Percentiles rank a stretch among this genome's conserved stretches.
phyloP scores from a whole-genome alignment of 495 filamentous ascomycete species.

The Penicillium soppii region DNA sequence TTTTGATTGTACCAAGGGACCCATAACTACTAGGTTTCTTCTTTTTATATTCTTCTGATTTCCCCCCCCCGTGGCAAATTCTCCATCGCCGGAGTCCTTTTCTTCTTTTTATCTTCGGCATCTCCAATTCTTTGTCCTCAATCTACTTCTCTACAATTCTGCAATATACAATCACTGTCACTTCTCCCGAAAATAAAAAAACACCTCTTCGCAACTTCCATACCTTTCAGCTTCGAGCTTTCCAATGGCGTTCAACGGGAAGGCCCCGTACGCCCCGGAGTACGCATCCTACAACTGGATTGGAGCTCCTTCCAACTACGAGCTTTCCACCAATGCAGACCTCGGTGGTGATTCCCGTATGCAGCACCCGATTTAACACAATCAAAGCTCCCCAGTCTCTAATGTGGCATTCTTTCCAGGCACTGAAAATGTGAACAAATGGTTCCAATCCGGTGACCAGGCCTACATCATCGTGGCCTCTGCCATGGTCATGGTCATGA shows the following conservation, averaged over 20 bases:
- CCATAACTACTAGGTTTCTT: not conserved
- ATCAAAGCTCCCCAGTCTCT: too few species aligned
- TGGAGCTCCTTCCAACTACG: slow-evolving; percentile 72
- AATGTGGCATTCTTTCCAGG: slow-evolving; percentile 48
- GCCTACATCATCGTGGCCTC: slow-evolving; percentile 90
- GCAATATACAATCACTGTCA: too few species aligned
- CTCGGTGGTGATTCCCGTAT: slow-evolving; percentile 81
- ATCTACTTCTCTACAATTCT: too few species aligned
- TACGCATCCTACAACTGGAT: slow-evolving; percentile 77
- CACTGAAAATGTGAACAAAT: slow-evolving; percentile 83
- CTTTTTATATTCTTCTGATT: not conserved
- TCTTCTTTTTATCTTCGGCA: slow-evolving; percentile 14
- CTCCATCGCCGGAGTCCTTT: slow-evolving; percentile 2
- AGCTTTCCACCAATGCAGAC: slow-evolving; percentile 63
- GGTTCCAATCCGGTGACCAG: slow-evolving; percentile 70
- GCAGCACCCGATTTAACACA: too few species aligned
- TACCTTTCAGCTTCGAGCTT: slow-evolving; percentile 1
- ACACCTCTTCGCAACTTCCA: slow-evolving; percentile 3
- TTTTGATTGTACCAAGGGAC: too few species aligned
- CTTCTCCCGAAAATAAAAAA: too few species aligned
- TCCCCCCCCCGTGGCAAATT: slow-evolving; percentile 29
- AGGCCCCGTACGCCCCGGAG: slow-evolving; percentile 37
- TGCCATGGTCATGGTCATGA: slow-evolving; percentile 95
- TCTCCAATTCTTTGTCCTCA: too few species aligned
- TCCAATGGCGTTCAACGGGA: slow-evolving; percentile 28